Evolutionary conservation across 169 alveolate genomes (phyloP).

Genomic region (Ichthyophthirius multifiliis): DNA sequence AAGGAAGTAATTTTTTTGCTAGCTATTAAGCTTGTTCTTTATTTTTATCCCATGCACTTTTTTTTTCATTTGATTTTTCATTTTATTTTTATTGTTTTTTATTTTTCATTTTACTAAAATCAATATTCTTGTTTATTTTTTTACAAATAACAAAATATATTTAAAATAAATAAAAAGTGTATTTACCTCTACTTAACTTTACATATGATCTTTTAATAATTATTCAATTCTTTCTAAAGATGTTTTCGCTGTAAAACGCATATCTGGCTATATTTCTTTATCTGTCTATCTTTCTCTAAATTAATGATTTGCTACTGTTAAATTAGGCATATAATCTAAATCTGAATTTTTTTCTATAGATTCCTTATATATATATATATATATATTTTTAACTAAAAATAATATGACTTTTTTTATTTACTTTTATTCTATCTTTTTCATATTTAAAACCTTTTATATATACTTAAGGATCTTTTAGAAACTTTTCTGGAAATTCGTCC

Average conservation of each 20-base stretch:
- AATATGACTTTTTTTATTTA: neutral
- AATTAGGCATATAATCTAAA: slow-evolving; percentile 40
- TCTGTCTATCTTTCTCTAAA: slow-evolving; percentile 27
- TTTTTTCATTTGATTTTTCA: slow-evolving; percentile 12
- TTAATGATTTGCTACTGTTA: slow-evolving; percentile 25
- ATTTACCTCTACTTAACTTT: slow-evolving; percentile 40
- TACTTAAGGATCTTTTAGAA: slow-evolving; percentile 34
- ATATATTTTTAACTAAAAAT: no score
- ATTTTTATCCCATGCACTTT: slow-evolving; percentile 8
- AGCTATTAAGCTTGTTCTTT: neutral
- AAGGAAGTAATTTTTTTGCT: slow-evolving; percentile 38
- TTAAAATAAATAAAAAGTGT: no score
- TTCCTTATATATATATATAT: no score
- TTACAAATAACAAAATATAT: no score
- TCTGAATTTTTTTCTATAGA: slow-evolving; percentile 20
- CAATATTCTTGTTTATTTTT: no score
- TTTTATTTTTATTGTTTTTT: neutral
- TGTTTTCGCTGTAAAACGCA: slow-evolving; percentile 35
- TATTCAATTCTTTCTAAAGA: slow-evolving; percentile 37
- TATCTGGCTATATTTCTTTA: slow-evolving; percentile 32
- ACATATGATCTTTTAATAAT: slow-evolving; percentile 31
- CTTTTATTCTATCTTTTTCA: slow-evolving; percentile 38
- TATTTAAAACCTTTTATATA: slow-evolving; percentile 45
- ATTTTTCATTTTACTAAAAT: no score
- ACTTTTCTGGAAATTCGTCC: slow-evolving; percentile 36